phyloP scores from a whole-genome alignment of 768 basidiomycete genomes.

The Pleurotus giganteus region DNA sequence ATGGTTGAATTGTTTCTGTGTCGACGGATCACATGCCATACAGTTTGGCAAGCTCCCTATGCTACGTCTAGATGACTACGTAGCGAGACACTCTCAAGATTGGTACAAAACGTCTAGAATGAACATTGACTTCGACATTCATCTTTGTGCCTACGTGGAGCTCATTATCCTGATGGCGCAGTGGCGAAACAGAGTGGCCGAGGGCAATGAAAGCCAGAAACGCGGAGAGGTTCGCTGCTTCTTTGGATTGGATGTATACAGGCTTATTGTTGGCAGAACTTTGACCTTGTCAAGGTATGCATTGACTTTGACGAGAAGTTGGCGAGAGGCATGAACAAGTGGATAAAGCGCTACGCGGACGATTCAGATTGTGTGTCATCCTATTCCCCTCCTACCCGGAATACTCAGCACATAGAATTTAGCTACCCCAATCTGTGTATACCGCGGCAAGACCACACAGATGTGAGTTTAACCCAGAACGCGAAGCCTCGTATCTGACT shows the following conservation, averaged over 20 bases:
- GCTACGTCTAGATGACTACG: slow-evolving; percentile 58
- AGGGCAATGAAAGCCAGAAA: slow-evolving; percentile 13
- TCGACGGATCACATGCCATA: slow-evolving; percentile 73
- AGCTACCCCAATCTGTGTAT: slow-evolving; percentile 43
- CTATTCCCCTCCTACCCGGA: not conserved
- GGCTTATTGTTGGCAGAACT: slow-evolving; percentile 22
- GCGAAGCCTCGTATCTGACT: slow-evolving; percentile 10
- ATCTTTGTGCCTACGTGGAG: slow-evolving; percentile 53
- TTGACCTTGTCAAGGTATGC: slow-evolving; percentile 31
- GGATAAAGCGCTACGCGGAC: slow-evolving; percentile 40
- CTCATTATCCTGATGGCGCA: slow-evolving; percentile 47
- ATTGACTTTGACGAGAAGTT: slow-evolving; percentile 37
- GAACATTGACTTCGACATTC: slow-evolving; percentile 40
- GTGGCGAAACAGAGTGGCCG: slow-evolving; percentile 32
- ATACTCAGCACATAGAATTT: not conserved
- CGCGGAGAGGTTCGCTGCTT: slow-evolving; percentile 4
- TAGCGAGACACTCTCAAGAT: slow-evolving; percentile 46
- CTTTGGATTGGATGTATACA: not conserved
- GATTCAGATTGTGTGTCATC: slow-evolving; percentile 33
- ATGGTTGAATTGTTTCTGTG: slow-evolving; percentile 75
- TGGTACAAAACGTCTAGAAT: slow-evolving; percentile 46
- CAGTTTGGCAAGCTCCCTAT: slow-evolving; percentile 75
- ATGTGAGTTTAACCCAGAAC: slow-evolving; percentile 27
- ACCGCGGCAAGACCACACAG: slow-evolving; percentile 42
- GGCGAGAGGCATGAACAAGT: slow-evolving; percentile 33